Base-by-base conservation (phyloP, 1,139 yeast species). In the Saccharomycopsis hybrid region DNA sequence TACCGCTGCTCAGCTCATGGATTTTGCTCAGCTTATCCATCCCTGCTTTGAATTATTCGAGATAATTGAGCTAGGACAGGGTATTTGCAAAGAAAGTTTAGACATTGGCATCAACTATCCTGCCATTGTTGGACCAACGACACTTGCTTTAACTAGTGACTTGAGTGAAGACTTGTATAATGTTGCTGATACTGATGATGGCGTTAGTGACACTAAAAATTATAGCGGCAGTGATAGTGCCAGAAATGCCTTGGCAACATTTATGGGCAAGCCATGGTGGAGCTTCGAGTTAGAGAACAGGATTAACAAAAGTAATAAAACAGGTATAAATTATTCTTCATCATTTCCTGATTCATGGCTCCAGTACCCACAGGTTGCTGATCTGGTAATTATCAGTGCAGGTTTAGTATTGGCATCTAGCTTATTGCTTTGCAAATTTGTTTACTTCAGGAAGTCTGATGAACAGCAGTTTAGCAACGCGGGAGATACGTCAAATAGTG, bases 361-460 rank as follows among this genome's bases (percentile, higher is more conserved):
- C 18, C 54, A 49, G 37, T 49, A 43, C 29, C 54, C 54, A 9
- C 3, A 31, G 37, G 5, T 51, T 9, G 13, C 40, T n/a, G 45
- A 49, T 36, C 9, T 24, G 11, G 32, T 37, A 8, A 43, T 42
- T 24, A 11, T 49, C 9, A 42, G 42, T 18, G 55, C 43, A 7
- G 49, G 49, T 4, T 27, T 51, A 7, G 41, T 43, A 9, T 11
- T 49, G 30, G 37, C 39, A 5, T 38, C 49, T 4, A 39, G 36
- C 4, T 38, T 49, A 8, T 41, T 51, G 13, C 13, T 50, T 7
- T 39, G 47, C 4, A 46, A 35, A 25, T 13, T 29, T 30, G 11
- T 49, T 7, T 8, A 13, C 13, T 41, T 49, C 40, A 46, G 28
- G 28, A 18, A 18, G 18, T 18, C 18, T 18, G 18, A 18, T 18